A percentile compares a stretch with the other conserved stretches of the same genome.
Conservation (phyloP, 192 early-diverging fungal genomes). For the Backusella liffmaniae region DNA sequence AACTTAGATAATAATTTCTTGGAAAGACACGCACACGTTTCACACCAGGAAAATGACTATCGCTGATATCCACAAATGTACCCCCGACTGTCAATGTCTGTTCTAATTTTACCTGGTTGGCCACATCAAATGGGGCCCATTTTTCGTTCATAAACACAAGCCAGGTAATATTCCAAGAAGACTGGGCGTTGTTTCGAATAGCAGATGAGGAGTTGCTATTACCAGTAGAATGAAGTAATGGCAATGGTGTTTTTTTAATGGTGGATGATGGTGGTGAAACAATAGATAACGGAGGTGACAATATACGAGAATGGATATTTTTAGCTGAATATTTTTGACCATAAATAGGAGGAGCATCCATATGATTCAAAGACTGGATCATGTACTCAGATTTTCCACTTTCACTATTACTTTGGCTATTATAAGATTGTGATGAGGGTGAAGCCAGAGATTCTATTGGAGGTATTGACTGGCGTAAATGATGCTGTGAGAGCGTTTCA, state of each 20-base stretch:
- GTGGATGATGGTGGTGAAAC: neutral
- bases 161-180: conserved; percentile 28
- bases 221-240: neutral
- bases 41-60: conserved; percentile 32
- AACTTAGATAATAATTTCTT: conserved; percentile 33
- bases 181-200: neutral
- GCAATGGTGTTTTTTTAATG: neutral
- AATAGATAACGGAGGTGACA: neutral
- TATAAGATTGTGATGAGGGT: neutral
- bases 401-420: neutral
- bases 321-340: neutral
- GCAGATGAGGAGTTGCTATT: neutral
- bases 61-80: conserved; percentile 37
- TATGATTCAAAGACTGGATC: neutral
- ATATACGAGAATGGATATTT: neutral
- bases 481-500: neutral
- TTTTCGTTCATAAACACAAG: conserved; percentile 33
- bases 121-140: conserved; percentile 35
- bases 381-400: neutral
- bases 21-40: conserved; percentile 37
- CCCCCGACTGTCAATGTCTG: conserved; percentile 32
- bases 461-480: neutral
- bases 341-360: neutral
- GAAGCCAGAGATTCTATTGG: neutral
- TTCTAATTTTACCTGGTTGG: conserved; percentile 32